Evolutionary conservation across 2,329 filamentous ascomycete species (phyloP), one percentile per base, ranked within the genome.

Genomic region (Hypoxylon sp.): DNA sequence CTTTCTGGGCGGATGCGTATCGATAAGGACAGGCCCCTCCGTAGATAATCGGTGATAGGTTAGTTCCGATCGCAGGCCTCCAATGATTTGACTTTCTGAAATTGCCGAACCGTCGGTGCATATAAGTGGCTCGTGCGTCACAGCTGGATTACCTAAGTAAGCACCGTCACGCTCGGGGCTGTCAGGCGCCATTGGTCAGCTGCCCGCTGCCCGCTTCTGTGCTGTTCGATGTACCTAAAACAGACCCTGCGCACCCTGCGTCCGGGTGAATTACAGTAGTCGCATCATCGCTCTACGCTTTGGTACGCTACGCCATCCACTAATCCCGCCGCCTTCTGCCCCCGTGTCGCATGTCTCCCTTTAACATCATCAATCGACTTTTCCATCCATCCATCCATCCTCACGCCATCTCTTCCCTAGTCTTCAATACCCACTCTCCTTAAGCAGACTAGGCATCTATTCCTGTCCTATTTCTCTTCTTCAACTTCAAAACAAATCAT

Each of bases 261-360:
- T 59, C 53, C 39, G 51, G 55, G 51, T 46, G 50, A 32, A 27
- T 42, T 37, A 54, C 29, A 51, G 35, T 51, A 55, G 59, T 67
- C 61, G 57, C 65, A 69, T 71, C 63, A 66, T 63, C 51, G 10
- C 31, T 51, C 47, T 37, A 46, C 58, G 46, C 11, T 31, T 21
- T 42, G 7, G 21, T 19, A 19, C 44, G 31, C 55, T n/a, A n/a
- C n/a, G n/a, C n/a, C n/a, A n/a, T n/a, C n/a, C n/a, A n/a, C n/a
- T 63, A 69, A 64, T 67, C 54, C 59, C 55, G 67, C 42, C 37
- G 19, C 44, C 60, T 31, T 47, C 54, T 47, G 52, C 32, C 27
- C 48, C 68, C 55, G 58, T 67, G 62, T 72, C 70, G 68, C 69
- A 71, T 51, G 64, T 68, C 67, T 68, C 63, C 60, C 57, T 51